These are phyloP conservation scores for Cystofilobasidium capitatum DNA, from an alignment of 768 basidiomycete genomes.

Conservation along the genomic window DNA sequence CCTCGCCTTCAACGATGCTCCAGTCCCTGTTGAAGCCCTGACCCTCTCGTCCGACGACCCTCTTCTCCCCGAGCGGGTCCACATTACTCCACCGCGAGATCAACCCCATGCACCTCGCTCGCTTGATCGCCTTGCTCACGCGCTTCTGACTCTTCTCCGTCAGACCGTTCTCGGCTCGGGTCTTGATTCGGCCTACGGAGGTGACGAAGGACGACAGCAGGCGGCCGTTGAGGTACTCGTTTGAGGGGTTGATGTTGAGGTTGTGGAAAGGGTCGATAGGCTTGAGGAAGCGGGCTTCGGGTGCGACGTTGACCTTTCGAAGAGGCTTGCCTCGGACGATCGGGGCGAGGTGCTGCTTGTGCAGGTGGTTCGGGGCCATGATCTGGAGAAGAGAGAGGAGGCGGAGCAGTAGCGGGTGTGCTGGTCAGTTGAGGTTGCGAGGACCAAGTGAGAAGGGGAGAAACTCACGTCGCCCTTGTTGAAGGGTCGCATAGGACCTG, in stretches of 20 bases:
- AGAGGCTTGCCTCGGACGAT: background rate
- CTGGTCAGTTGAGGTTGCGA: background rate
- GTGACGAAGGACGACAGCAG: constrained; percentile 21
- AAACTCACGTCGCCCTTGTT: constrained; percentile 25
- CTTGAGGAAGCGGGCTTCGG: background rate
- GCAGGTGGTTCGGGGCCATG: constrained; percentile 4
- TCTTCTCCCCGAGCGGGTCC: constrained; percentile 1
- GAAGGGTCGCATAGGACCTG: background rate
- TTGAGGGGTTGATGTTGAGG: background rate
- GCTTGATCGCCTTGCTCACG: constrained; percentile 71
- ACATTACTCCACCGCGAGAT: constrained; percentile 38
- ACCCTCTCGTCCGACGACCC: background rate
- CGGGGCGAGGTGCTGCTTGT: background rate
- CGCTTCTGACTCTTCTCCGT: constrained; percentile 69
- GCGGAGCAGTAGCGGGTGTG: no score
- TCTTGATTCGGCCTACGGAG: constrained; percentile 50
- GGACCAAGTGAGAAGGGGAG: background rate
- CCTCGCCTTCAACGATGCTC: background rate
- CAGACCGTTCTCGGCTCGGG: constrained; percentile 58
- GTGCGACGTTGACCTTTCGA: background rate
- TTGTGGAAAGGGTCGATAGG: constrained; percentile 23
- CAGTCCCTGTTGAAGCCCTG: background rate
- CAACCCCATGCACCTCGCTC: constrained; percentile 85
- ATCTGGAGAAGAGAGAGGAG: background rate
- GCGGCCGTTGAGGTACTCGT: constrained; percentile 24